Percentiles rank a stretch among this genome's conserved stretches.
Evolutionary conservation across 768 basidiomycete species (phyloP).

Genomic region (Atractiella rhizophila): DNA sequence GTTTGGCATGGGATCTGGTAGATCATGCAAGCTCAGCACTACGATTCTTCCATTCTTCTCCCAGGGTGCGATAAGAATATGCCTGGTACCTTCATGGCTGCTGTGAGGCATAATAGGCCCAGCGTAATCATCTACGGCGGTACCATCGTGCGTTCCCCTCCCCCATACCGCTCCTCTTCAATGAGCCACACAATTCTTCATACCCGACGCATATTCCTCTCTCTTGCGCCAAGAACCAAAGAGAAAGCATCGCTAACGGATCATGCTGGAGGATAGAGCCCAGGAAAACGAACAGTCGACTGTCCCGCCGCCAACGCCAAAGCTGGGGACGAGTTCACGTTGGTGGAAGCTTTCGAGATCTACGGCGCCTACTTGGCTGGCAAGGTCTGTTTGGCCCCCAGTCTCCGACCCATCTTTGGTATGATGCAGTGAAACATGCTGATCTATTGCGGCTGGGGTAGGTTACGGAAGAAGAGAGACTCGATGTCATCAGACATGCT

Average conservation of each 20-base stretch:
- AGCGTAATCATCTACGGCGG: constrained; percentile 21
- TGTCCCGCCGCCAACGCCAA: too few relatives aligned
- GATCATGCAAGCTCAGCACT: too few relatives aligned
- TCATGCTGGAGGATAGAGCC: too few relatives aligned
- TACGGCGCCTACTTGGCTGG: too few relatives aligned
- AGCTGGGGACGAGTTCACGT: constrained; percentile 12
- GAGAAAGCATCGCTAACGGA: constrained; percentile 17
- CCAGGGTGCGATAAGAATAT: constrained; percentile 14
- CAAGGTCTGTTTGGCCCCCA: constrained; percentile 14
- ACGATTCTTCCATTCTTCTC: too few relatives aligned
- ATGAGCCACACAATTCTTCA: constrained; percentile 18
- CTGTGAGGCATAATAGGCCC: constrained; percentile 17
- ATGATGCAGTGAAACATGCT: constrained; percentile 15
- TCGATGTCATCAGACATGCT: background rate
- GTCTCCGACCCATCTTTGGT: too few relatives aligned
- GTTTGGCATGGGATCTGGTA: too few relatives aligned
- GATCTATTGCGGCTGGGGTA: constrained; percentile 17
- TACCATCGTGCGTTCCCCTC: constrained; percentile 20
- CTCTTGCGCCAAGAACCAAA: constrained; percentile 18
- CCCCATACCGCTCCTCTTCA: constrained; percentile 9
- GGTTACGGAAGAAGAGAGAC: constrained; percentile 17
- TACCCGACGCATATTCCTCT: constrained; percentile 11
- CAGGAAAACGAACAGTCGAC: too few relatives aligned
- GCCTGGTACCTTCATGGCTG: constrained; percentile 5
- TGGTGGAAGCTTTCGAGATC: too few relatives aligned